Percentiles rank a stretch among this genome's conserved stretches.
These are phyloP conservation scores for Kodamaea laetipori DNA, from an alignment of 805 yeast genomes.

Conservation along the genomic window DNA sequence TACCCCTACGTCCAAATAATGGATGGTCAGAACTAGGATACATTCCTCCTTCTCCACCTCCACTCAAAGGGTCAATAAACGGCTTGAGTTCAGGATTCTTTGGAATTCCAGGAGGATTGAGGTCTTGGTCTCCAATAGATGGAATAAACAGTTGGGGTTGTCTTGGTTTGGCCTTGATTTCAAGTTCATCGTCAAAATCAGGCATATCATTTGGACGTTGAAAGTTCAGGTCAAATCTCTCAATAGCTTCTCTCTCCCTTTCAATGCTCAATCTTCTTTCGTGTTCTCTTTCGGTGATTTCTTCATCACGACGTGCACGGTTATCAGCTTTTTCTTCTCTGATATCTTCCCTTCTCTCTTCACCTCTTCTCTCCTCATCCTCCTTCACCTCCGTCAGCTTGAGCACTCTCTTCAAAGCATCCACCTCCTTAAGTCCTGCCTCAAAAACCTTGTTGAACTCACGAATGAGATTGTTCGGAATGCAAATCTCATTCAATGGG, in stretches of 20 bases:
- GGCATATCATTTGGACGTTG: constrained; percentile 45
- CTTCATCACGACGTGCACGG: neutral
- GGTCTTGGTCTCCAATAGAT: constrained; percentile 52
- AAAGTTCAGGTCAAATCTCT: neutral
- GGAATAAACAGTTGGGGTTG: constrained; percentile 20
- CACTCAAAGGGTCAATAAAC: constrained; percentile 43
- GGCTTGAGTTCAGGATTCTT: constrained; percentile 47
- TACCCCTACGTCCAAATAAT: constrained; percentile 36
- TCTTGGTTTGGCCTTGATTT: constrained; percentile 27
- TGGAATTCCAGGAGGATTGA: constrained; percentile 48
- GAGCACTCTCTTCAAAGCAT: constrained; percentile 11
- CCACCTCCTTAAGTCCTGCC: constrained; percentile 3
- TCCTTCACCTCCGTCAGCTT: constrained; percentile 5
- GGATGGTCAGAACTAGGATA: constrained; percentile 55
- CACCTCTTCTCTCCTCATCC: neutral
- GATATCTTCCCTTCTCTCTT: neutral
- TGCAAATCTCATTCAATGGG: constrained; percentile 24
- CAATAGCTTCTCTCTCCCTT: neutral
- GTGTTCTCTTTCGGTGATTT: neutral
- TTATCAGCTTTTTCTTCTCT: neutral
- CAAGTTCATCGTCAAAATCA: constrained; percentile 56
- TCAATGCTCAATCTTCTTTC: neutral
- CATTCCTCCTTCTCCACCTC: constrained; percentile 47
- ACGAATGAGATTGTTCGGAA: constrained; percentile 23
- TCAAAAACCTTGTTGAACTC: constrained; percentile 21